A percentile compares a stretch with the other conserved stretches of the same genome.
These are phyloP conservation scores for Candida coquimbonensis DNA, from an alignment of 805 yeast genomes.

Conservation along the genomic window DNA sequence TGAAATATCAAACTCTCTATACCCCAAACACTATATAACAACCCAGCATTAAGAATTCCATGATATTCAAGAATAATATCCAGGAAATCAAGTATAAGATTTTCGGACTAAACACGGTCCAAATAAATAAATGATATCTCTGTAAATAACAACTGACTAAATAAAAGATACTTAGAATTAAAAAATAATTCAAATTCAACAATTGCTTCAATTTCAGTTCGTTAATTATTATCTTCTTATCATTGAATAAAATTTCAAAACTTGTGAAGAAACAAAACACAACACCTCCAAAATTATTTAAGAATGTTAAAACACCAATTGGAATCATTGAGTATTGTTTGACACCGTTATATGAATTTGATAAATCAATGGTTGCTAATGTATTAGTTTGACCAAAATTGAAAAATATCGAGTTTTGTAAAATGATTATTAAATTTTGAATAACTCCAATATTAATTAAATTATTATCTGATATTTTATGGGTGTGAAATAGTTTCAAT, in stretches of 20 bases:
- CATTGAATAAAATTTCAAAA: constrained; percentile 24
- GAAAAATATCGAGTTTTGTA: constrained; percentile 77
- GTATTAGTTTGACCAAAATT: constrained; percentile 90
- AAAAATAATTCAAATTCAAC: constrained; percentile 38
- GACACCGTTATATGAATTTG: constrained; percentile 90
- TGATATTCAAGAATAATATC: constrained; percentile 43
- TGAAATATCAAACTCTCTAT: background rate
- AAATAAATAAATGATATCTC: constrained; percentile 83
- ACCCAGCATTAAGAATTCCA: background rate
- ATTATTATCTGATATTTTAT: background rate
- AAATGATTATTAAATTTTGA: constrained; percentile 29
- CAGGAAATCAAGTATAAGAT: constrained; percentile 74
- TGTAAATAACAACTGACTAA: constrained; percentile 64
- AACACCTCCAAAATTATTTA: constrained; percentile 82
- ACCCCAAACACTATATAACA: background rate
- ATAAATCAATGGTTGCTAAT: constrained; percentile 80
- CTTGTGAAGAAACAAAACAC: constrained; percentile 45
- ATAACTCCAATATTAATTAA: constrained; percentile 1
- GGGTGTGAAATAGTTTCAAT: background rate
- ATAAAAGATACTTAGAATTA: constrained; percentile 51
- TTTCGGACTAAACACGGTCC: constrained; percentile 98
- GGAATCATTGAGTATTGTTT: constrained; percentile 56
- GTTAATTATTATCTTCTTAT: constrained; percentile 3
- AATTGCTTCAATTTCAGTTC: constrained; percentile 22
- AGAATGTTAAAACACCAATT: constrained; percentile 74